Evolutionary conservation across 1,284 basidiomycete species (phyloP).

Genomic region (Wolfiporia cocos): DNA sequence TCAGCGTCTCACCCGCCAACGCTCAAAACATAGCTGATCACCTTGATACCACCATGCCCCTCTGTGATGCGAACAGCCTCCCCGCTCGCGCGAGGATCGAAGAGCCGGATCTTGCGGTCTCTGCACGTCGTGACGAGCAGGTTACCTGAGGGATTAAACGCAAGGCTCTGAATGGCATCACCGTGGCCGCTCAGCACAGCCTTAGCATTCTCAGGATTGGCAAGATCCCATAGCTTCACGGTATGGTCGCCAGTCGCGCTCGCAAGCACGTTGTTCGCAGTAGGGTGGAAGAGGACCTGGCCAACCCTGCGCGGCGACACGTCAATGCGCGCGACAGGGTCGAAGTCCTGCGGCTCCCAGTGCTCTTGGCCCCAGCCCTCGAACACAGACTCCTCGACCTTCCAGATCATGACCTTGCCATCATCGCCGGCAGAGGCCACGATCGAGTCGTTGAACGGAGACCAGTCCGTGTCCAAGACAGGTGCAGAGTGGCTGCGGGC

Average conservation of each 20-base stretch:
- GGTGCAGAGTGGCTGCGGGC: conserved; percentile 82
- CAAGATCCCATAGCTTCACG: conserved; percentile 91
- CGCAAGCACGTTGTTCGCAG: conserved; percentile 82
- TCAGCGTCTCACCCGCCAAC: background rate
- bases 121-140: conserved; percentile 78
- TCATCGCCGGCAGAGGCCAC: conserved; percentile 93
- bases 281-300: conserved; percentile 93
- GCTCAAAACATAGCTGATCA: conserved; percentile 8
- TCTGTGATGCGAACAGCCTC: conserved; percentile 81
- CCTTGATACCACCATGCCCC: conserved; percentile 90
- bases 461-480: conserved; percentile 97
- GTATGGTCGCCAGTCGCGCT: conserved; percentile 86
- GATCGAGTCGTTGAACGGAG: conserved; percentile 87
- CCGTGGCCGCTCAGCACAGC: conserved; percentile 70
- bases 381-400: conserved; percentile 66
- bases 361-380: conserved; percentile 85
- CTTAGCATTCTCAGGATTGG: conserved; percentile 56
- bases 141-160: conserved; percentile 83
- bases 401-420: conserved; percentile 89
- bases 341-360: conserved; percentile 81
- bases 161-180: conserved; percentile 85
- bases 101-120: conserved; percentile 89
- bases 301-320: conserved; percentile 84
- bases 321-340: conserved; percentile 73
- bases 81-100: conserved; percentile 79